Conservation (phyloP, 139 green algal species). For the Coelastrella sp. region DNA sequence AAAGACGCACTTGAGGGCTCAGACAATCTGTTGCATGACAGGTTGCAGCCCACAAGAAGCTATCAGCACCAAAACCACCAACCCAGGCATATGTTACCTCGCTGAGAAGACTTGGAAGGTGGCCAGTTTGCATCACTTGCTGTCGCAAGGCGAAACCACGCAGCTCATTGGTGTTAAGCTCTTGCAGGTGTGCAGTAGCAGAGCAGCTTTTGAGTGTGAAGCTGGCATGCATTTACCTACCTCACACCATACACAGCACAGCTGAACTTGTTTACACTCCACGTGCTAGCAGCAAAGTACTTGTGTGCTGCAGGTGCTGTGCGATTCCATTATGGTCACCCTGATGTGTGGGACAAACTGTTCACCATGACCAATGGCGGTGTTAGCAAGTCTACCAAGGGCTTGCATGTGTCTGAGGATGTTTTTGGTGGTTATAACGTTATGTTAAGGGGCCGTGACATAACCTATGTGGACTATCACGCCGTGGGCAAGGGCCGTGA, state of each 20-base stretch:
- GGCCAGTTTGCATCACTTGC: too few relatives aligned
- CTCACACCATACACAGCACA: too few relatives aligned
- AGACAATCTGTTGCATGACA: not conserved
- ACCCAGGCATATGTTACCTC: too few relatives aligned
- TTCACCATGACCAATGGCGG: constrained; percentile 86
- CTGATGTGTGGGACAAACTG: constrained; percentile 94
- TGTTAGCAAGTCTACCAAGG: constrained; percentile 60
- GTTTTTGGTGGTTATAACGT: constrained; percentile 88
- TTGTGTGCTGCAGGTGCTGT: constrained; percentile 46
- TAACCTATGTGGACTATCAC: constrained; percentile 89
- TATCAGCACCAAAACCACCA: not conserved
- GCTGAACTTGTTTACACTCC: not conserved
- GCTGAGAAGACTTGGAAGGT: too few relatives aligned
- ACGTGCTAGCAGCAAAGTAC: not conserved
- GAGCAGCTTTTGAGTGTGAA: too few relatives aligned
- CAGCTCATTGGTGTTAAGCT: too few relatives aligned
- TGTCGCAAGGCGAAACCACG: too few relatives aligned
- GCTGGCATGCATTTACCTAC: too few relatives aligned
- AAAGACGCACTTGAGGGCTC: not conserved
- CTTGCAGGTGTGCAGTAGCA: too few relatives aligned
- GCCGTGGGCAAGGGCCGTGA: constrained; percentile 87
- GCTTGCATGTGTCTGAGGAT: constrained; percentile 80
- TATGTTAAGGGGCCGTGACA: constrained; percentile 76
- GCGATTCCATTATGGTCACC: constrained; percentile 91
- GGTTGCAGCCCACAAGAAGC: not conserved